Conservation (phyloP, 2,329 filamentous ascomycete species). For the Talaromyces sp. region DNA sequence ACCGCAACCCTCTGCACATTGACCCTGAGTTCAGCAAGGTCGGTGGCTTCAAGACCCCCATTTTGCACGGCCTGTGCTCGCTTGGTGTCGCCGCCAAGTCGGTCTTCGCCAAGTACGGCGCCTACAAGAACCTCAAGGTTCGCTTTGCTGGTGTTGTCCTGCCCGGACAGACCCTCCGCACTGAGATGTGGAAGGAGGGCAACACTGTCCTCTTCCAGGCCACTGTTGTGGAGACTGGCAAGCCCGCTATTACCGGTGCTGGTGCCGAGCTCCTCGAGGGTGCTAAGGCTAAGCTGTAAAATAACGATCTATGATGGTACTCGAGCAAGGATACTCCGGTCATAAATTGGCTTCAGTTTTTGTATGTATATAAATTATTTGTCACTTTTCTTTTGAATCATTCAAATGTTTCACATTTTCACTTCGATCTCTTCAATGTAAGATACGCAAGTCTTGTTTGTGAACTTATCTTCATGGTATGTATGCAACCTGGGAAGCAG, state of each 20-base stretch:
- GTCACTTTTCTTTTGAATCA: not conserved
- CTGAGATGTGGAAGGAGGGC: conserved; percentile 92
- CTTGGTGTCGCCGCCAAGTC: conserved; percentile 92
- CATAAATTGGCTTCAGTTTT: conserved; percentile 19
- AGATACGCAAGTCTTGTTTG: no score
- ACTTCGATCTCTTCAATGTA: no score
- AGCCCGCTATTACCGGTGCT: conserved; percentile 79
- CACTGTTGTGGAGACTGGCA: conserved; percentile 90
- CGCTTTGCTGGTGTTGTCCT: conserved; percentile 83
- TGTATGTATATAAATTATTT: conserved; percentile 24
- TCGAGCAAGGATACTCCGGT: conserved; percentile 17
- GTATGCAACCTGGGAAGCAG: no score
- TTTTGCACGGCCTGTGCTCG: conserved; percentile 94
- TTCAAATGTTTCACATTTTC: not conserved
- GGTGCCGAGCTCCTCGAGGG: conserved; percentile 71
- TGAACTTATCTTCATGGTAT: no score
- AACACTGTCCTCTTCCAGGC: conserved; percentile 80
- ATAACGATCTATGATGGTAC: conserved; percentile 24
- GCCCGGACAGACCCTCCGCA: conserved; percentile 85
- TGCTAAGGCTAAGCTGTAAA: conserved; percentile 56
- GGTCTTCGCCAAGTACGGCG: conserved; percentile 79
- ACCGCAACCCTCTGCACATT: conserved; percentile 95
- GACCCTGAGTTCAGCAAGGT: conserved; percentile 93
- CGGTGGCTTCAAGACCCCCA: conserved; percentile 91
- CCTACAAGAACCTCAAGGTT: conserved; percentile 89